Percentiles rank a stretch among this genome's conserved stretches.
Evolutionary conservation across 306 rosid species (phyloP).

Genomic region (Sicyos edulis): DNA sequence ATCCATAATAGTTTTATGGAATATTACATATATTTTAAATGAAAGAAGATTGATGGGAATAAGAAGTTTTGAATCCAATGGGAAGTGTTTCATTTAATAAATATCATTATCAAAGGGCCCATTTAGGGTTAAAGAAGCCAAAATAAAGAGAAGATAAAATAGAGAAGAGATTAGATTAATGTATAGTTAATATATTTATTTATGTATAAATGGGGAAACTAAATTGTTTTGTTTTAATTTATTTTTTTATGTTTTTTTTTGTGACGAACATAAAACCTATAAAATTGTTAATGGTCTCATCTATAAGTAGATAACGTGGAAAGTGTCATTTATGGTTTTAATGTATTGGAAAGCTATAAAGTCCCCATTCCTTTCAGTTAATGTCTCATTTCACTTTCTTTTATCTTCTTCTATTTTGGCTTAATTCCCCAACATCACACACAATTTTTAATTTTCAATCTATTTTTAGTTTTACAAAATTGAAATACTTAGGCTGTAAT

Average conservation of each 20-base stretch:
- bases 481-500: no score
- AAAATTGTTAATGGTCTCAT: background rate
- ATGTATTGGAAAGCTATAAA: no score
- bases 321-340: constrained; percentile 10
- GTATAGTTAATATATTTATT: background rate
- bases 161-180: background rate
- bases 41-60: background rate
- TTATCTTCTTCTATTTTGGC: background rate
- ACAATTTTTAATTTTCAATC: no score
- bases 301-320: constrained; percentile 12
- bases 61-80: background rate
- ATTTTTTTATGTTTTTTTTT: no score
- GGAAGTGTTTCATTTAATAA: background rate
- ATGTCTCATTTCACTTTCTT: background rate
- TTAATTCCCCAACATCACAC: no score
- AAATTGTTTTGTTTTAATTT: background rate
- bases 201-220: background rate
- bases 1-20: no score
- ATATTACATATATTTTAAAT: no score
- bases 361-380: background rate
- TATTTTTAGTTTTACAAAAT: no score
- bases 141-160: background rate
- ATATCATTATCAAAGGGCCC: background rate
- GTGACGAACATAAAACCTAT: constrained; percentile 5
- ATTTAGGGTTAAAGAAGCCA: background rate